Conservation (phyloP, 257 asterid species). For the Linderniella brevidens region DNA sequence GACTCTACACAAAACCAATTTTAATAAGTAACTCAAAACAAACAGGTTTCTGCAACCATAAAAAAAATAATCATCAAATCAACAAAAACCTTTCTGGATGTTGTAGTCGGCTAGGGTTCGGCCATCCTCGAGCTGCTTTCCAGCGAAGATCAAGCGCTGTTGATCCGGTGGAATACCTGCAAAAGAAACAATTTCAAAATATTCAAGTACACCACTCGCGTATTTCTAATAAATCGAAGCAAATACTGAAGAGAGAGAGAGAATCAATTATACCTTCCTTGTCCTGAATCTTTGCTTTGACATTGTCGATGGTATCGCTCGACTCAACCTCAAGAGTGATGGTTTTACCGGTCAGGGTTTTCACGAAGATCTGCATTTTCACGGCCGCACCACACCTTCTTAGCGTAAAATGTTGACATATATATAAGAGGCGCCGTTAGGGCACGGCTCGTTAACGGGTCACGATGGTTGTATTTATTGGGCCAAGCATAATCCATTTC, state of each 20-base stretch:
- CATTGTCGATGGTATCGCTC: constrained; percentile 22
- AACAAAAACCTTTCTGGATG: constrained; percentile 28
- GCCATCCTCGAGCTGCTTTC: constrained; percentile 46
- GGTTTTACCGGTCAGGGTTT: constrained; percentile 24
- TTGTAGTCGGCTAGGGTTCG: constrained; percentile 38
- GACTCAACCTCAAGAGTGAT: constrained; percentile 25
- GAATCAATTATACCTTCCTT: constrained; percentile 15
- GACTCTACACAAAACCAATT: constrained; percentile 18
- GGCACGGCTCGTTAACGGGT: too few relatives aligned
- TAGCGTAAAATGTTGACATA: too few relatives aligned
- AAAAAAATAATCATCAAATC: neutral
- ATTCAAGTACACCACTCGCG: neutral
- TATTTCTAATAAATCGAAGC: neutral
- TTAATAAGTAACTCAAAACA: neutral
- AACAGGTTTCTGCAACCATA: neutral
- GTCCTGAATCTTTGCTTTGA: constrained; percentile 23
- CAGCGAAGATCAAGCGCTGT: constrained; percentile 45
- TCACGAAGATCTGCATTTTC: constrained; percentile 27
- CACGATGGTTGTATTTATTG: too few relatives aligned
- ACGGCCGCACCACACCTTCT: too few relatives aligned
- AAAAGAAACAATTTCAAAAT: neutral
- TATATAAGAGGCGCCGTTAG: too few relatives aligned
- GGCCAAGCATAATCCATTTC: too few relatives aligned
- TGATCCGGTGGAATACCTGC: constrained; percentile 40
- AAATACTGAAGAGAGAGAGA: neutral